Evolutionary conservation across 2,329 filamentous ascomycete species (phyloP), one percentile per base, ranked within the genome.

Genomic region (Aspergillus fumigatus): DNA sequence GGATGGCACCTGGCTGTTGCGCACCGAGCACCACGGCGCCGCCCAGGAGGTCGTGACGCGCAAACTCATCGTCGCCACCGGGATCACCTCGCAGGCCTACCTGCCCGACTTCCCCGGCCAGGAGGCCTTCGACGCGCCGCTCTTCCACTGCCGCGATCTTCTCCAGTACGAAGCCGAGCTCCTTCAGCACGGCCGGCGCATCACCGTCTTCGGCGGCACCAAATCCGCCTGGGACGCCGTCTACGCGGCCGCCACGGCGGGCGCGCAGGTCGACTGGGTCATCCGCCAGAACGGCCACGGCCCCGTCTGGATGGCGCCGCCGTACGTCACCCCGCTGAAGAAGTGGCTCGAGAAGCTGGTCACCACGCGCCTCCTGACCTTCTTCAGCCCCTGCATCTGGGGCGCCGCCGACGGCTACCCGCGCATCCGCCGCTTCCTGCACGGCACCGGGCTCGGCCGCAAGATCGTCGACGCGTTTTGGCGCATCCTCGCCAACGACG

Each of bases 311-410:
- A 73, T 77, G 71, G 65, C 68, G 6, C 72, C 72, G 3, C 59
- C 82, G 1, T 84, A 84, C 54, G 85, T 89, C 17, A 88, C 87
- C 1, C 86, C 86, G 0, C 67, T 88, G n/a, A 86, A 86, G 68
- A 81, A 80, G 56, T 85, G 83, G 80, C 74, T 90, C 0, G 88
- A 91, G 70, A 84, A 87, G 63, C 79, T 91, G 4, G 80, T 87
- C 3, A 81, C 82, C 32, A 87, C 83, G 0, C 84, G 89, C 0
- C 79, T 88, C 60, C 73, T 92, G 53, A 88, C 84, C 1, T 91
- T 87, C 85, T 85, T 92, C 71, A 86, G 83, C 52, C 89, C 89
- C 0, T 92, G 88, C 67, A 80, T 88, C 14, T 92, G 87, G 86
- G 87, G 85, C 4, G 76, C 79, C 1, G 81, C 79, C 1, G 86